Percentiles rank a stretch among this genome's conserved stretches.
Conservation (phyloP, 352 stramenopile species). For the Phytophthora ramorum region DNA sequence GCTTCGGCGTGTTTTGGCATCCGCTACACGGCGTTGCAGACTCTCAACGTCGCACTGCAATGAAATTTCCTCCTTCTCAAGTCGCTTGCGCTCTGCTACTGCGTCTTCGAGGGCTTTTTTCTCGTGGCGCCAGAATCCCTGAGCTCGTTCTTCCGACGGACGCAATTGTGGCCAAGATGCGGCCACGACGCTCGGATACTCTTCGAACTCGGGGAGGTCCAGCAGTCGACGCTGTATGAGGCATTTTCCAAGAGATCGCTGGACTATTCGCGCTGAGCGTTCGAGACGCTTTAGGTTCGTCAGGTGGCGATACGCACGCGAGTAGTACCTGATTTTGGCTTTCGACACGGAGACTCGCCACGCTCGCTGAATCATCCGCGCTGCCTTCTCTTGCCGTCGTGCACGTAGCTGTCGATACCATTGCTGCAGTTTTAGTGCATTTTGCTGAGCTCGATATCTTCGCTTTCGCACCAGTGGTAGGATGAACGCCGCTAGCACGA, state of each 20-base stretch:
- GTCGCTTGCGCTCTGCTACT: slow-evolving; percentile 20
- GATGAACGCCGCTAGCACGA: slow-evolving; percentile 34
- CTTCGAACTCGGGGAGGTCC: slow-evolving; percentile 29
- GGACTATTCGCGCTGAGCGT: slow-evolving; percentile 50
- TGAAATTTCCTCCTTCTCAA: slow-evolving; percentile 37
- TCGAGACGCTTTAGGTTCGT: slow-evolving; percentile 39
- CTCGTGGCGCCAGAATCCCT: slow-evolving; percentile 27
- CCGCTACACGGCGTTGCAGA: slow-evolving; percentile 33
- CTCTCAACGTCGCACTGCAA: slow-evolving; percentile 40
- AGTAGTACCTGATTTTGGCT: slow-evolving; percentile 41
- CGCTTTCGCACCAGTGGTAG: slow-evolving; percentile 16
- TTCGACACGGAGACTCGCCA: slow-evolving; percentile 54
- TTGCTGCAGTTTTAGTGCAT: slow-evolving; percentile 34
- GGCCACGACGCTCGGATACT: slow-evolving; percentile 39
- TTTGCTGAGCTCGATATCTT: slow-evolving; percentile 10
- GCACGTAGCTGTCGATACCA: slow-evolving; percentile 28
- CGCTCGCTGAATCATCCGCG: slow-evolving; percentile 42
- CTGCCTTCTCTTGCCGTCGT: slow-evolving; percentile 16
- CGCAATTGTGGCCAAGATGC: slow-evolving; percentile 18
- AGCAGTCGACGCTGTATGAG: slow-evolving; percentile 43
- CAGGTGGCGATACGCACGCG: slow-evolving; percentile 38
- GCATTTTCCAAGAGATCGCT: slow-evolving; percentile 43
- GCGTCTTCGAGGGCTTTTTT: slow-evolving; percentile 32
- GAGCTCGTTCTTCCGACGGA: slow-evolving; percentile 15
- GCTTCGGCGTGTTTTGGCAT: slow-evolving; percentile 26